Percentiles rank a stretch among this genome's conserved stretches.
Evolutionary conservation across 805 yeast genomes (phyloP).

Genomic region (Wilhelminamyces savonicus): DNA sequence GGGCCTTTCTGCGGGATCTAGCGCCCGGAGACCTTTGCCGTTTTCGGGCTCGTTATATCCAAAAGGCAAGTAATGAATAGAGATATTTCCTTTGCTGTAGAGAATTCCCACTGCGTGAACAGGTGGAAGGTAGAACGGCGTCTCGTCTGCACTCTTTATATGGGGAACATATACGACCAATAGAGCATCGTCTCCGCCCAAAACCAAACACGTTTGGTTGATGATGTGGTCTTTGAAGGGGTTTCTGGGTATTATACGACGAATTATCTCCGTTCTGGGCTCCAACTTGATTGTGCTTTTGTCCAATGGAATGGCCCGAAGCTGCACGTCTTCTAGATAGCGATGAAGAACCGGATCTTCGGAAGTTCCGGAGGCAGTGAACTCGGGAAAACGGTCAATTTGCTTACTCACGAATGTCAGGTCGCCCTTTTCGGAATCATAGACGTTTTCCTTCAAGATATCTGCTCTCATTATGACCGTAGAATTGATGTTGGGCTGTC

Average conservation of each 20-base stretch:
- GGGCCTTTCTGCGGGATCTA: constrained; percentile 51
- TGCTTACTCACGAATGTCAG: constrained; percentile 20
- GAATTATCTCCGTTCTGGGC: constrained; percentile 51
- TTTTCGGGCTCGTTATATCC: constrained; percentile 13
- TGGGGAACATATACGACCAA: constrained; percentile 78
- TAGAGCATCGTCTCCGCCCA: constrained; percentile 33
- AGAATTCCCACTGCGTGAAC: constrained; percentile 74
- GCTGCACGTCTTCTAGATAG: constrained; percentile 25
- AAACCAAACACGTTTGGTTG: constrained; percentile 73
- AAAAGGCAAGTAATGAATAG: constrained; percentile 75
- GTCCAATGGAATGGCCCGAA: constrained; percentile 23
- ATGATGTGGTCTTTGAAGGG: constrained; percentile 78
- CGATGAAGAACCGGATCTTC: constrained; percentile 19
- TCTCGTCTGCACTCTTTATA: constrained; percentile 47
- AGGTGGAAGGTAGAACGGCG: constrained; percentile 87
- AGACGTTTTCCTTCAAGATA: constrained; percentile 49
- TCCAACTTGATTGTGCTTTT: constrained; percentile 13
- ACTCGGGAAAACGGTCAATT: constrained; percentile 23
- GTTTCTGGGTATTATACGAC: constrained; percentile 87
- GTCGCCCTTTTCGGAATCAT: constrained; percentile 27
- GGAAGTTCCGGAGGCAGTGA: constrained; percentile 19
- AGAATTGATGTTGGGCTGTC: constrained; percentile 86
- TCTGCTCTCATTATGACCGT: constrained; percentile 89
- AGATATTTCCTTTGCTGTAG: constrained; percentile 40
- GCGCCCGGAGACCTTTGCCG: constrained; percentile 17